Base-by-base conservation (phyloP, 257 asterid species). In the Avicennia marina region DNA sequence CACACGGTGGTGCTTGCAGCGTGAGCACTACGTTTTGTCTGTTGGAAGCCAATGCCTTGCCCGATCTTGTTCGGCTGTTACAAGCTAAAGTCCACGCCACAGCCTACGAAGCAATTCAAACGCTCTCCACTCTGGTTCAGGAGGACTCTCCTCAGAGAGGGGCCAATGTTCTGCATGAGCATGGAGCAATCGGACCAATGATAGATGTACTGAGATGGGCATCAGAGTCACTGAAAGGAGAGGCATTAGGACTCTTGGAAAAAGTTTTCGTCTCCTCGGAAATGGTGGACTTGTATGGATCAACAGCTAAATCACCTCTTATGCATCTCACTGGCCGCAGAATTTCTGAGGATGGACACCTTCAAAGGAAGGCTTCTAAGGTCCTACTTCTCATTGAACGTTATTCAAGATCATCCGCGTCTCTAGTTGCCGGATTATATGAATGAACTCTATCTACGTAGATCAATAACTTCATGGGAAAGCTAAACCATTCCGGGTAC, bases 91-190 rank as follows among this genome's bases (percentile, higher is more conserved):
- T 75, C 39, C 83, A 82, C 3, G 87, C 78, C 36, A 75, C 87
- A 1, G 78, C 90, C 38, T 79, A 75, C 17, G 90, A 82, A 58
- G 90, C 83, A 7, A 82, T 82, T 24, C 90, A 74, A 38, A 79
- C 90, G 0, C 81, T 82, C n/a, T 79, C 87, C 1, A 82, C 90
- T 9, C 70, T 82, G 18, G 90, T 82, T 12, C 71, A 26, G 2
- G 90, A 82, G 76, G 90, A 82, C 5, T 69, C 73, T 9, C 85
- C 90, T 38, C 77, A 77, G 15, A 57, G 64, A 54, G 90, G 90
- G 17, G 82, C 84, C 5, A 47, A 56, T 9, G 84, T 79, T 11
- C 68, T 82, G 51, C 84, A 79, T 7, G 79, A 77, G 41, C 54
- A 74, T 3, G 66, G 67, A 42, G 85, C 81, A 1, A 71, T 79